Conservation (phyloP, 192 early-diverging fungal genomes). For the Coemansia sp. region DNA sequence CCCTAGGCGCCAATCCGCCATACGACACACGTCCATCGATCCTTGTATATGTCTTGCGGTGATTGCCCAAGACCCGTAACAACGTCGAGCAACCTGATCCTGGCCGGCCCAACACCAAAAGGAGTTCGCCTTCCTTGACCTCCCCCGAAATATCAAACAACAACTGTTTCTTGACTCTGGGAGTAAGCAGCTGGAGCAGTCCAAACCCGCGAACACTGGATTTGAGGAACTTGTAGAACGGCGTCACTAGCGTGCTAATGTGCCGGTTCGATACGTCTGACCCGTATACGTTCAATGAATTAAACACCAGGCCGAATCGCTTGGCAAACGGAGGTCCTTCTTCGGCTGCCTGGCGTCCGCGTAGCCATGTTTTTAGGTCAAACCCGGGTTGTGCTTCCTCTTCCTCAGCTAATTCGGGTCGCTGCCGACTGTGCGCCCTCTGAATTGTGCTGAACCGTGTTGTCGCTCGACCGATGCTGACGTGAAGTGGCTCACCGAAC, state of each 20-base stretch:
- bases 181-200: constrained; percentile 8
- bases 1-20: constrained; percentile 60
- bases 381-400: constrained; percentile 1
- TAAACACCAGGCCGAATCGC: constrained; percentile 41
- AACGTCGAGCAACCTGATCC: constrained; percentile 68
- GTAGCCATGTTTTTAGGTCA: constrained; percentile 24
- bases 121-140: constrained; percentile 69
- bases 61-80: constrained; percentile 61
- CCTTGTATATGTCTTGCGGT: constrained; percentile 55
- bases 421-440: constrained; percentile 19
- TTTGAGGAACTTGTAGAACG: constrained; percentile 37
- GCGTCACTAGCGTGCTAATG: constrained; percentile 41
- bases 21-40: constrained; percentile 62
- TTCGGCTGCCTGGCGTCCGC: constrained; percentile 4
- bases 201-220: constrained; percentile 16
- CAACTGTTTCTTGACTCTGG: constrained; percentile 21
- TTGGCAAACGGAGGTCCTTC: constrained; percentile 43
- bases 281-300: constrained; percentile 39
- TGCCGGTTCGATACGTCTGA: constrained; percentile 31
- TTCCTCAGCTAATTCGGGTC: background rate
- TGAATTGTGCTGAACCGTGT: constrained; percentile 37
- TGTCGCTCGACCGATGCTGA: constrained; percentile 28
- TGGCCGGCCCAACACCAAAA: constrained; percentile 66
- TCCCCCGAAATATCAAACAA: constrained; percentile 63
- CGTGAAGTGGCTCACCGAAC: constrained; percentile 50